Percentiles rank a stretch among this genome's conserved stretches.
These are phyloP conservation scores for Venturia pyrina DNA, from an alignment of 2,329 filamentous ascomycete genomes.

Conservation along the genomic window DNA sequence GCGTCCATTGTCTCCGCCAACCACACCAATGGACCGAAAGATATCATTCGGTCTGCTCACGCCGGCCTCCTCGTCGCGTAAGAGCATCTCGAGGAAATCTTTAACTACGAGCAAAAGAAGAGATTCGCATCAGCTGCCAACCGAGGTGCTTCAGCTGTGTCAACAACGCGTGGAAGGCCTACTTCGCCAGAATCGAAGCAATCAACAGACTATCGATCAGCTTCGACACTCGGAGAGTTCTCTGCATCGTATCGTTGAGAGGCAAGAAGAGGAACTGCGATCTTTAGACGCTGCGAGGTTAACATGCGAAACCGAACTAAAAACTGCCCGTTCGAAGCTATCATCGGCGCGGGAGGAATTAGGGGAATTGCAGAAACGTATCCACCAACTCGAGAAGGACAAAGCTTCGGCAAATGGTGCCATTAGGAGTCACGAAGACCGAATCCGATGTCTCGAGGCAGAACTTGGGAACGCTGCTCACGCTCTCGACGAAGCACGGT, in stretches of 20 bases:
- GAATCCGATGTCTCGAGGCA: neutral
- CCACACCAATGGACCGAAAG: neutral
- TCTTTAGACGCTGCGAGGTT: neutral
- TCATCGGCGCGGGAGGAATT: neutral
- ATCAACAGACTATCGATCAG: neutral
- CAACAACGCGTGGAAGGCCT: constrained; percentile 8
- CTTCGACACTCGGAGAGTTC: constrained; percentile 8
- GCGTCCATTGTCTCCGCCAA: constrained; percentile 9
- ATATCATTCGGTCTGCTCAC: neutral
- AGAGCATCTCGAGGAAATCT: neutral
- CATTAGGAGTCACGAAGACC: neutral
- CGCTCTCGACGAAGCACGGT: neutral
- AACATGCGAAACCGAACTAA: neutral
- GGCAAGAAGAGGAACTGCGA: neutral
- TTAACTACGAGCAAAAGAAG: neutral
- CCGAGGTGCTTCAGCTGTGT: constrained; percentile 10
- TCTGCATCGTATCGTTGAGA: neutral
- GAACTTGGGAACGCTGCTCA: neutral
- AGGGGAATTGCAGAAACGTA: neutral
- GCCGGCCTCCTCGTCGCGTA: neutral
- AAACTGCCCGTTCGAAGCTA: neutral
- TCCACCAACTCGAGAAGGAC: neutral
- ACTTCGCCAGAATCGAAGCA: neutral
- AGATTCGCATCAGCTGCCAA: constrained; percentile 5
- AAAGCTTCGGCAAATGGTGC: neutral